A percentile compares a stretch with the other conserved stretches of the same genome.
phyloP scores from a whole-genome alignment of 108 stramenopile species.

The Nitzschia putrida region DNA sequence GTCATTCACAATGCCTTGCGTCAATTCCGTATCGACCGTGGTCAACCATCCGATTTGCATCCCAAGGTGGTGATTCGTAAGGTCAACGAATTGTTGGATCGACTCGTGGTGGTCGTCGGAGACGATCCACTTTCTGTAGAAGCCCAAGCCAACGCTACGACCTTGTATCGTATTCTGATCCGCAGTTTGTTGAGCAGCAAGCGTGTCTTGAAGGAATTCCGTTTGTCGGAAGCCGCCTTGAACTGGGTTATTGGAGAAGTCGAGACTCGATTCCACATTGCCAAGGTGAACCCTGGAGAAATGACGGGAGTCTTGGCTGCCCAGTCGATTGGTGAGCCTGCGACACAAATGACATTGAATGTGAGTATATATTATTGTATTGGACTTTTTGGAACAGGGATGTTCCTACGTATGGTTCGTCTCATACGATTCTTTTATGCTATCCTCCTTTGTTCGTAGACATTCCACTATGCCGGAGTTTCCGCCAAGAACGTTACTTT shows the following conservation, averaged over 20 bases:
- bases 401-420: neutral
- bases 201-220: conserved; percentile 85
- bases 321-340: conserved; percentile 98
- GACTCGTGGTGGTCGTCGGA: conserved; percentile 91
- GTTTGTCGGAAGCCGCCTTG: conserved; percentile 88
- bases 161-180: conserved; percentile 89
- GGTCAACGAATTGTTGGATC: conserved; percentile 76
- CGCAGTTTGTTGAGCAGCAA: conserved; percentile 86
- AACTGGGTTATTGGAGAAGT: conserved; percentile 91
- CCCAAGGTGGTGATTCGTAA: conserved; percentile 82
- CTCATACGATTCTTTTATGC: too few relatives aligned
- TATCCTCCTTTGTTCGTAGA: conserved; percentile 32
- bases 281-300: conserved; percentile 95
- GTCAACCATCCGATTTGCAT: conserved; percentile 83
- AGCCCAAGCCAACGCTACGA: conserved; percentile 94
- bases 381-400: too few relatives aligned
- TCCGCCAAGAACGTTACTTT: conserved; percentile 99
- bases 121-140: conserved; percentile 87
- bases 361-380: conserved; percentile 20
- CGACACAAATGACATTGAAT: conserved; percentile 99
- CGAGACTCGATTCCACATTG: conserved; percentile 86
- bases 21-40: conserved; percentile 88
- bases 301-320: conserved; percentile 98
- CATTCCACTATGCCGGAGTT: conserved; percentile 98
- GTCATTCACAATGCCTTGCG: conserved; percentile 90